These are phyloP conservation scores for Zymoseptoria ardabiliae DNA, from an alignment of 2,329 filamentous ascomycete genomes.

Conservation along the genomic window DNA sequence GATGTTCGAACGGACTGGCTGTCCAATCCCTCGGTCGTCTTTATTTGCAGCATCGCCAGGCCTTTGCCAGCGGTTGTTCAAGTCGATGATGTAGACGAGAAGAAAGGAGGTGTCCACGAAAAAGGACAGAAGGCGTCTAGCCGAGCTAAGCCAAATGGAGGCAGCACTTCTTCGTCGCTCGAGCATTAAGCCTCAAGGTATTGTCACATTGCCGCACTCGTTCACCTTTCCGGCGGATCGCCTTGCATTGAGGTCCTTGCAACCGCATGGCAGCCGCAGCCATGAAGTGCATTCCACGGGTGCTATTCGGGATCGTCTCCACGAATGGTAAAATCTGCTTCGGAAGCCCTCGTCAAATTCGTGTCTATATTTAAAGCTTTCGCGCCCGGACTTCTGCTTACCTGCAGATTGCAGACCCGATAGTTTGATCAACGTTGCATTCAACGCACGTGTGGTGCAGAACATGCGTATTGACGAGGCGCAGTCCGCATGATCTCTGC, in stretches of 20 bases:
- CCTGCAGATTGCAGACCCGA: background rate
- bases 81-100: background rate
- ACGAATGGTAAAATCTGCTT: background rate
- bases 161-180: background rate
- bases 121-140: background rate
- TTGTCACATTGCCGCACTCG: no score
- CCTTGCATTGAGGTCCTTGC: background rate
- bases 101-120: background rate
- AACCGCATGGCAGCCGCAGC: background rate
- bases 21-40: background rate
- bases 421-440: background rate
- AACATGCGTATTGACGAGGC: background rate
- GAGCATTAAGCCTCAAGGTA: no score
- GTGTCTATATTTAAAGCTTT: background rate
- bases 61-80: background rate
- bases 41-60: background rate
- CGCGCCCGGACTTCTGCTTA: background rate
- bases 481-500: background rate
- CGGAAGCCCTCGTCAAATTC: background rate
- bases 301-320: background rate
- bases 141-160: background rate
- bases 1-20: background rate
- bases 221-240: no score
- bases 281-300: background rate
- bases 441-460: background rate